phyloP scores from a whole-genome alignment of 108 stramenopile species.

The Hondaea fermentalgiana region DNA sequence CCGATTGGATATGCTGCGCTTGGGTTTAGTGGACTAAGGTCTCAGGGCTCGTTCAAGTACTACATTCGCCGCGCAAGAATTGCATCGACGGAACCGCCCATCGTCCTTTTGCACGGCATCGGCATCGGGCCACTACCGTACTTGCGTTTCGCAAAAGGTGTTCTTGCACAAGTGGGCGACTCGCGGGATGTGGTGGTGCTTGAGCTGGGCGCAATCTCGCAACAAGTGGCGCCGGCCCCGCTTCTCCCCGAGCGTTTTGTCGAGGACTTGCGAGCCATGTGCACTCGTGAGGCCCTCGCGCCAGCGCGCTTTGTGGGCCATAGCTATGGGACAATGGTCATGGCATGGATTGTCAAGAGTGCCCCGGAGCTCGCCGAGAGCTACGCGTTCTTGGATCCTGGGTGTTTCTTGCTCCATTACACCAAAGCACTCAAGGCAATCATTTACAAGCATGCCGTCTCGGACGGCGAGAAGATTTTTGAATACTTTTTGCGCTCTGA shows the following conservation, averaged over 20 bases:
- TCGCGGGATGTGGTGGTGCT: not conserved
- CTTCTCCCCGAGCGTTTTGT: not conserved
- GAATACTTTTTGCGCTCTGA: constrained; percentile 4
- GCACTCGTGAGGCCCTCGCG: not conserved
- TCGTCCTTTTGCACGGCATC: not conserved
- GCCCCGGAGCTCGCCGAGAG: not conserved
- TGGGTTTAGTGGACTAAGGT: not conserved
- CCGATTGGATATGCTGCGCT: not conserved
- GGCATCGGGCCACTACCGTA: not conserved
- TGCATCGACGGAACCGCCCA: not conserved
- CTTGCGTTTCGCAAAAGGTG: not conserved
- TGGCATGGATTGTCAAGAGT: not conserved
- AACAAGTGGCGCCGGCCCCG: not conserved
- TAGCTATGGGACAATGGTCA: not conserved
- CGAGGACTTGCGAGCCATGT: not conserved
- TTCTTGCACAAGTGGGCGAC: not conserved
- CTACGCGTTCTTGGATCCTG: not conserved
- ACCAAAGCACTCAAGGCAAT: not conserved
- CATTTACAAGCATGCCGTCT: constrained; percentile 3
- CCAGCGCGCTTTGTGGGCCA: not conserved
- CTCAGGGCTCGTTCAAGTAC: not conserved
- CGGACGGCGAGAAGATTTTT: not conserved
- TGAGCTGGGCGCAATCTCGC: not conserved
- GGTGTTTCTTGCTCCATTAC: not conserved
- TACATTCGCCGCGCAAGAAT: not conserved